Conservation (phyloP, 257 asterid species). For the Buddleja alternifolia region DNA sequence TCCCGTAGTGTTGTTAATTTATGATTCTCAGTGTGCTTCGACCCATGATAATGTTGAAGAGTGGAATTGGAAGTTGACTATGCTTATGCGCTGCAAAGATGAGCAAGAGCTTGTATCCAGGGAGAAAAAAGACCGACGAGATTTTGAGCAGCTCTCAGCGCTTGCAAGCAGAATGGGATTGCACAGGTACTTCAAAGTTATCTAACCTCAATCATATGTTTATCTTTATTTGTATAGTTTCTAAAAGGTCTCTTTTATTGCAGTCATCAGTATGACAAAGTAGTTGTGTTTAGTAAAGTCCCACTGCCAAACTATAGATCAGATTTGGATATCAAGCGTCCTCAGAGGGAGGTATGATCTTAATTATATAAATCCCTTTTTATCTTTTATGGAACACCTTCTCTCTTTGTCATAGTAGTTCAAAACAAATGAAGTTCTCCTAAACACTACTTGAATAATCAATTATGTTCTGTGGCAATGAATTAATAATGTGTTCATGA, state of each 20-base stretch:
- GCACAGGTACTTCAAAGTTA: slow-evolving; percentile 56
- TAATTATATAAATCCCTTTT: slow-evolving; percentile 23
- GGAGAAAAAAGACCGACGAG: slow-evolving; percentile 86
- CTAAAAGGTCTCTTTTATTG: slow-evolving; percentile 31
- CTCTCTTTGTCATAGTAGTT: slow-evolving; percentile 6
- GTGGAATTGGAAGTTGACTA: slow-evolving; percentile 81
- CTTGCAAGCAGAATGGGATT: slow-evolving; percentile 83
- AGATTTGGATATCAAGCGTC: slow-evolving; percentile 89
- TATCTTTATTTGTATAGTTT: slow-evolving; percentile 25
- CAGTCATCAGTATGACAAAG: slow-evolving; percentile 80
- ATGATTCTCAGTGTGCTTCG: slow-evolving; percentile 59
- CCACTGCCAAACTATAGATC: slow-evolving; percentile 94
- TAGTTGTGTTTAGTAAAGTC: slow-evolving; percentile 75
- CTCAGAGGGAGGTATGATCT: slow-evolving; percentile 83
- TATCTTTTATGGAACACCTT: slow-evolving; percentile 1
- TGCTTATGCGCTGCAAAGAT: slow-evolving; percentile 59
- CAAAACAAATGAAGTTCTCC: slow-evolving; percentile 5
- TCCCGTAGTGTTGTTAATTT: slow-evolving; percentile 25
- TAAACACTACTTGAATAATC: slow-evolving; percentile 9
- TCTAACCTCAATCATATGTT: not conserved
- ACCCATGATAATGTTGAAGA: slow-evolving; percentile 84
- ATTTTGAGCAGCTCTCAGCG: slow-evolving; percentile 78
- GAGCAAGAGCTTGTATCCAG: slow-evolving; percentile 75
- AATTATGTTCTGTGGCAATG: not conserved
- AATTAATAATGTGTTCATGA: slow-evolving; percentile 21